Percentiles rank a stretch among this genome's conserved stretches.
These are phyloP conservation scores for Russula dissimulans DNA, from an alignment of 768 basidiomycete genomes.

Conservation along the genomic window DNA sequence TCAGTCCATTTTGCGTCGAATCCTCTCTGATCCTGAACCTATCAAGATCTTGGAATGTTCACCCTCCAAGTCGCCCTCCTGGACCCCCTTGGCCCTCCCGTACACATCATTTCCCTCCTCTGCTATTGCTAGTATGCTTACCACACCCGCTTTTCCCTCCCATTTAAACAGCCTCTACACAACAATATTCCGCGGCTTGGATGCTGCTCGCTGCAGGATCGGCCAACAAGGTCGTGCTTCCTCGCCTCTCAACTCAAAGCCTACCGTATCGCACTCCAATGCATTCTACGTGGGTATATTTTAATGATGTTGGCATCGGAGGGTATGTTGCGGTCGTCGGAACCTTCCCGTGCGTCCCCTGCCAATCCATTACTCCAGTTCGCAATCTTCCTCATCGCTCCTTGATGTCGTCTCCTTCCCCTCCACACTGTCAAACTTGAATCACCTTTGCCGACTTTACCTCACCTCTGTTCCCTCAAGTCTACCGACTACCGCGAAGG, in stretches of 20 bases:
- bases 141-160: slow-evolving; percentile 26
- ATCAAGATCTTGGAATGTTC: slow-evolving; percentile 42
- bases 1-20: no score
- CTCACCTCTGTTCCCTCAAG: no score
- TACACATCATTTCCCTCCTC: slow-evolving; percentile 40
- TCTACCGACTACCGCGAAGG: no score
- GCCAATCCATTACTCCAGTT: no score
- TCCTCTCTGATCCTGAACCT: no score
- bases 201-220: slow-evolving; percentile 44
- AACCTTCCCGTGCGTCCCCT: no score
- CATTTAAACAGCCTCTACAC: slow-evolving; percentile 38
- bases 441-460: no score
- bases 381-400: no score
- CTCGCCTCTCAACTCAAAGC: slow-evolving; percentile 33
- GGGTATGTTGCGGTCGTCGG: no score
- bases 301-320: no score
- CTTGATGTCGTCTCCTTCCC: no score
- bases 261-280: slow-evolving; percentile 28
- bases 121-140: slow-evolving; percentile 35
- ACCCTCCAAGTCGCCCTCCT: slow-evolving; percentile 37
- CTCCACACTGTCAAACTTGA: no score
- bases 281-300: slow-evolving; percentile 28
- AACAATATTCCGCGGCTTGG: slow-evolving; percentile 40
- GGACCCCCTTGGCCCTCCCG: slow-evolving; percentile 38
- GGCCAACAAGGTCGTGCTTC: slow-evolving; percentile 30